A percentile compares a stretch with the other conserved stretches of the same genome.
These are phyloP conservation scores for Boletellus ananas DNA, from an alignment of 768 basidiomycete species.

Conservation along the genomic window DNA sequence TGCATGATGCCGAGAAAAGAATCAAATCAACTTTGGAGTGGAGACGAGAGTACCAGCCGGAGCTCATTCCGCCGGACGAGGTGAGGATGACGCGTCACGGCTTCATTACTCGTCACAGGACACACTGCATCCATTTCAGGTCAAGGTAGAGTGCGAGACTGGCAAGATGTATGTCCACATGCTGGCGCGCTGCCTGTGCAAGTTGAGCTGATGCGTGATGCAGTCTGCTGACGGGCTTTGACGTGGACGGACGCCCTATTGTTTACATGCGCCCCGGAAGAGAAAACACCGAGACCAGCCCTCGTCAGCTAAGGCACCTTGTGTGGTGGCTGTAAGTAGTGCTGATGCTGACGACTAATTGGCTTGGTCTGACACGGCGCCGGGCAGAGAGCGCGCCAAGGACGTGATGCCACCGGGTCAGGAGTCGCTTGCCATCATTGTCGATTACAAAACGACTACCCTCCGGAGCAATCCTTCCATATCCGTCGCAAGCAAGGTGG, in stretches of 20 bases:
- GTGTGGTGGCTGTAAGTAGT: constrained; percentile 77
- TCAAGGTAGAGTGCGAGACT: constrained; percentile 74
- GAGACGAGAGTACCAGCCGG: constrained; percentile 82
- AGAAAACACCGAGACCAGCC: constrained; percentile 77
- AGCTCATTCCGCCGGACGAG: constrained; percentile 78
- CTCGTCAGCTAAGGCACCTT: constrained; percentile 78
- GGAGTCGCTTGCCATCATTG: constrained; percentile 77
- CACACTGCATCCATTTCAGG: constrained; percentile 27
- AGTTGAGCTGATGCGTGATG: not conserved
- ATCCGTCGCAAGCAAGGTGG: constrained; percentile 68
- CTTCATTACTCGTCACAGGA: not conserved
- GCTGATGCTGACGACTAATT: not conserved
- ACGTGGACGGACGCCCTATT: constrained; percentile 81
- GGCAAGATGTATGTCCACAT: constrained; percentile 72
- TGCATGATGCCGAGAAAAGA: constrained; percentile 71
- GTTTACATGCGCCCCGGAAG: constrained; percentile 85
- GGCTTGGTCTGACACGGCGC: constrained; percentile 3
- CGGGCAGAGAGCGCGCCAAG: constrained; percentile 77
- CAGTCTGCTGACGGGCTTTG: constrained; percentile 82
- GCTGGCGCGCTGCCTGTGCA: not conserved
- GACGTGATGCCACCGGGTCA: constrained; percentile 85
- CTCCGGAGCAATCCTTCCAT: constrained; percentile 82
- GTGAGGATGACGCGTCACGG: constrained; percentile 24
- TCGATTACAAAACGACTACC: constrained; percentile 83
- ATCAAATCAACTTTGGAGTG: constrained; percentile 79